Conservation (phyloP, 257 asterid species). For the Nicotiana obtusifolia region DNA sequence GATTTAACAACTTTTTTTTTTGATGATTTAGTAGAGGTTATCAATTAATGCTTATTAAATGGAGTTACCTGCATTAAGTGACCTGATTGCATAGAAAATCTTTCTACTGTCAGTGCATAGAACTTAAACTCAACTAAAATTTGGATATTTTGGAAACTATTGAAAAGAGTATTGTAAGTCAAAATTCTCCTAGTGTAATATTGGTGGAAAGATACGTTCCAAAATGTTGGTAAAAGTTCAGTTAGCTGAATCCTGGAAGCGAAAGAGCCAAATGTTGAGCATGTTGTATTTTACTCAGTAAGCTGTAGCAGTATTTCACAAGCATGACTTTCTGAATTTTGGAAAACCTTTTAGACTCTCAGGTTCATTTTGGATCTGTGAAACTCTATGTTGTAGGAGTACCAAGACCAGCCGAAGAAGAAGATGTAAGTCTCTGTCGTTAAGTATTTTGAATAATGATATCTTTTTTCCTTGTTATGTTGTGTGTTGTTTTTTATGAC, state of each 20-base stretch:
- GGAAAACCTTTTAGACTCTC: slow-evolving; percentile 22
- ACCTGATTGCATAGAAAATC: no score
- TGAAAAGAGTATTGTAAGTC: neutral
- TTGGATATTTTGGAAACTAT: neutral
- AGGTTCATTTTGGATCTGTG: slow-evolving; percentile 38
- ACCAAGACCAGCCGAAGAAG: slow-evolving; percentile 57
- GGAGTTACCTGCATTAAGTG: no score
- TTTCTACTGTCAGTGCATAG: no score
- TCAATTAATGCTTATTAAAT: no score
- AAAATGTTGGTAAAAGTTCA: neutral
- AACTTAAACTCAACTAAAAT: neutral
- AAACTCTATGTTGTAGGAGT: slow-evolving; percentile 71
- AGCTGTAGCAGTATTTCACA: neutral
- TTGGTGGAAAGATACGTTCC: neutral
- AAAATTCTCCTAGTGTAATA: neutral
- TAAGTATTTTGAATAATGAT: neutral
- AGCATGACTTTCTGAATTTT: neutral
- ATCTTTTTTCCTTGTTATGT: slow-evolving; percentile 3
- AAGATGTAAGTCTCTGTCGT: slow-evolving; percentile 45
- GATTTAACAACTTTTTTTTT: no score
- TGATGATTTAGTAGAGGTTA: no score
- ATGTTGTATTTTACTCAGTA: neutral
- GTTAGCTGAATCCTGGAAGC: neutral
- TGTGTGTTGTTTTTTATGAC: neutral
- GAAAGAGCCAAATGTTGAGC: neutral